These are phyloP conservation scores for Solanum medicagineum DNA, from an alignment of 257 asterid genomes.

Conservation along the genomic window DNA sequence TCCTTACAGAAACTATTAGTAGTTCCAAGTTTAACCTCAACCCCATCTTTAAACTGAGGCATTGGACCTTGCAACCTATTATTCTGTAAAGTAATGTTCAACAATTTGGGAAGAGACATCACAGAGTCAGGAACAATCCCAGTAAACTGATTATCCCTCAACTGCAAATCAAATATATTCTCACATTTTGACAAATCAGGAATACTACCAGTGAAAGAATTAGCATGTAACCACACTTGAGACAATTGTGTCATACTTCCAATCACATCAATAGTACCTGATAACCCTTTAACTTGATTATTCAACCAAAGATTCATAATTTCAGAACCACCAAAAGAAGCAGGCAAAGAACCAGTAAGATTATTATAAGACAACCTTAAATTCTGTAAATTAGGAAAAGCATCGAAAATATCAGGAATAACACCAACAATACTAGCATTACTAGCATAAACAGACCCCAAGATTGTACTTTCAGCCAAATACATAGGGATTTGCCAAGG, in stretches of 20 bases:
- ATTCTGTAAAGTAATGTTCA: slow-evolving; percentile 49
- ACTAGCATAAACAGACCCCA: slow-evolving; percentile 41
- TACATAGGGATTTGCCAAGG: slow-evolving; percentile 63
- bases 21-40: slow-evolving; percentile 9
- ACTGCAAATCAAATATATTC: slow-evolving; percentile 56
- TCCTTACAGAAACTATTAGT: slow-evolving; percentile 58
- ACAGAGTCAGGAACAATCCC: slow-evolving; percentile 61
- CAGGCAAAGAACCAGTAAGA: slow-evolving; percentile 59
- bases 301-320: slow-evolving; percentile 70
- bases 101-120: slow-evolving; percentile 33
- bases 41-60: slow-evolving; percentile 32
- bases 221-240: slow-evolving; percentile 79
- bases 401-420: slow-evolving; percentile 57
- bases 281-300: slow-evolving; percentile 44
- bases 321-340: slow-evolving; percentile 50
- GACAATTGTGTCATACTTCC: slow-evolving; percentile 49
- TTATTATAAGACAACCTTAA: slow-evolving; percentile 66
- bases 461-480: slow-evolving; percentile 35
- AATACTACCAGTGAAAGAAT: slow-evolving; percentile 58
- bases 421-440: slow-evolving; percentile 40
- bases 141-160: slow-evolving; percentile 70
- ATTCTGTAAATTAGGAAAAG: slow-evolving; percentile 46
- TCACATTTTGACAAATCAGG: slow-evolving; percentile 73
- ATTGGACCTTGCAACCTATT: slow-evolving; percentile 70
- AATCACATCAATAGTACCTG: slow-evolving; percentile 55